Conservation (phyloP, 805 yeast genomes). For the Metschnikowia corniflorae region DNA sequence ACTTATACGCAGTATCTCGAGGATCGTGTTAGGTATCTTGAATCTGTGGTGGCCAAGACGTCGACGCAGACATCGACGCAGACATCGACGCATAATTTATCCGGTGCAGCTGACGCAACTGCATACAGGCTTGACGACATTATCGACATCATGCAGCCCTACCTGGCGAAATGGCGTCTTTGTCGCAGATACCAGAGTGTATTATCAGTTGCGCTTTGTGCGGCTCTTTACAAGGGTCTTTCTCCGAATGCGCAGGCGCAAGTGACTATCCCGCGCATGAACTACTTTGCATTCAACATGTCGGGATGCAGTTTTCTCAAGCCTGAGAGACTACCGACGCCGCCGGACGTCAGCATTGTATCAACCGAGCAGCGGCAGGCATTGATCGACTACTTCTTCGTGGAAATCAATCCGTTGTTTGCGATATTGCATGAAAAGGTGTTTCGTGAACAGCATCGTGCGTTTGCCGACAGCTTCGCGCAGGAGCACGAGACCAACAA, state of each 20-base stretch:
- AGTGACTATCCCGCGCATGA: constrained; percentile 50
- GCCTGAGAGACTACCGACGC: constrained; percentile 31
- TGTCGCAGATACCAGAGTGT: constrained; percentile 45
- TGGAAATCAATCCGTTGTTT: constrained; percentile 50
- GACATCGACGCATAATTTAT: neutral
- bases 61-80: neutral
- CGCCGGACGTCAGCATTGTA: constrained; percentile 23
- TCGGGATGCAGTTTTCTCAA: constrained; percentile 51
- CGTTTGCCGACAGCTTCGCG: constrained; percentile 16
- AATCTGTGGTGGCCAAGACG: constrained; percentile 14
- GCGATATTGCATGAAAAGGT: constrained; percentile 52
- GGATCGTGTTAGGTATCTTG: constrained; percentile 39
- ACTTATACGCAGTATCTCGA: constrained; percentile 27
- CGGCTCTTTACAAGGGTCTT: constrained; percentile 29
- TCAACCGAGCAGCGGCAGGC: constrained; percentile 6
- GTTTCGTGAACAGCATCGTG: constrained; percentile 47
- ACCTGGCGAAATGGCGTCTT: constrained; percentile 43
- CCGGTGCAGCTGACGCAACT: neutral
- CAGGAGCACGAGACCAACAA: constrained; percentile 24
- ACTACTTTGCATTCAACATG: constrained; percentile 65
- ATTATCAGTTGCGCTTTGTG: constrained; percentile 34
- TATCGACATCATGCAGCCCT: constrained; percentile 15
- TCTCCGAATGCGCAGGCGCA: constrained; percentile 29
- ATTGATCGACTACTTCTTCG: constrained; percentile 41
- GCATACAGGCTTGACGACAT: constrained; percentile 15